phyloP scores from a whole-genome alignment of 2,329 filamentous ascomycete genomes.

The Juglanconis sp. region DNA sequence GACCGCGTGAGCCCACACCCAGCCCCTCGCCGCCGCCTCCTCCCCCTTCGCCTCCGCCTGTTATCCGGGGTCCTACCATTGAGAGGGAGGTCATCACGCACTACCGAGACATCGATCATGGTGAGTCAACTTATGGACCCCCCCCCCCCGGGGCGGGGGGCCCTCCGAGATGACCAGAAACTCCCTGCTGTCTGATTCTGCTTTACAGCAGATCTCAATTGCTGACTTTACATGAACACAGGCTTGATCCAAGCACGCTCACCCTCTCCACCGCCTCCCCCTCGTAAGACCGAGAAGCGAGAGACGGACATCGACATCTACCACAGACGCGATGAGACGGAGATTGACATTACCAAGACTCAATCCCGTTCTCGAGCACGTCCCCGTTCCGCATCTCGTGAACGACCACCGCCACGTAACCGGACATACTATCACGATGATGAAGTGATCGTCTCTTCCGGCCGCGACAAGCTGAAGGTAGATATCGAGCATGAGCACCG shows the following conservation, averaged over 20 bases:
- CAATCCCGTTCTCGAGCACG: constrained; percentile 39
- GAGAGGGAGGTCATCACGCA: constrained; percentile 88
- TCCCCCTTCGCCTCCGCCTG: constrained; percentile 58
- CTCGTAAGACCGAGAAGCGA: constrained; percentile 44
- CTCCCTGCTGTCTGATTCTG: neutral
- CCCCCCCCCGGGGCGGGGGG: no score
- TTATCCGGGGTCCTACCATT: constrained; percentile 74
- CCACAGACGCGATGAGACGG: constrained; percentile 50
- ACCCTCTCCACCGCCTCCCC: constrained; percentile 48
- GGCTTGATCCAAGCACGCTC: constrained; percentile 46
- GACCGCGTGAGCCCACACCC: constrained; percentile 42
- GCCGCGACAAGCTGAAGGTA: constrained; percentile 46
- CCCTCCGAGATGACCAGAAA: neutral
- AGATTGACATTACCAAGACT: constrained; percentile 52
- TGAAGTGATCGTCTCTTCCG: constrained; percentile 61
- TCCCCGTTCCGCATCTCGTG: constrained; percentile 34
- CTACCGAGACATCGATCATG: constrained; percentile 83
- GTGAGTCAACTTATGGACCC: constrained; percentile 42
- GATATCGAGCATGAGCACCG: constrained; percentile 37
- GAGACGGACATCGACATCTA: constrained; percentile 63
- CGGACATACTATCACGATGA: constrained; percentile 53
- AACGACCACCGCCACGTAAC: constrained; percentile 40
- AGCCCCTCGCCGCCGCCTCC: constrained; percentile 46
- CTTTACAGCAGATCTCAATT: neutral
- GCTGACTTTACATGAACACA: constrained; percentile 24